phyloP scores from a whole-genome alignment of 495 filamentous ascomycete species.

The Saxispiralis lemnorum region DNA sequence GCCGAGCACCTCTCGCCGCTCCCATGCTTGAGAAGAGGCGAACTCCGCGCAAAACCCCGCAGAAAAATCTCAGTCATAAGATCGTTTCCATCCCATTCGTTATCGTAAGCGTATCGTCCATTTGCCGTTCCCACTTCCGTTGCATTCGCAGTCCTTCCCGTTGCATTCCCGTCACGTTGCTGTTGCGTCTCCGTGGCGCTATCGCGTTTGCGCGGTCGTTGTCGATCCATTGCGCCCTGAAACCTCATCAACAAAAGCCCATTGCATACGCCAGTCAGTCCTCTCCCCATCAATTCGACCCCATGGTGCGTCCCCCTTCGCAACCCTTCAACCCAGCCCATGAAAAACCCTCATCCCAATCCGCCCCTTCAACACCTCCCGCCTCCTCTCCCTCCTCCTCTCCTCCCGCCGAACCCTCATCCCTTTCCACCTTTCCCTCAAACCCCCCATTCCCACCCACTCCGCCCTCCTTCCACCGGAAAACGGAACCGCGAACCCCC shows the following conservation, averaged over 20 bases:
- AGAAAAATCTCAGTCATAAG: no score
- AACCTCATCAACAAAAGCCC: not conserved
- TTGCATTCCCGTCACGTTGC: no score
- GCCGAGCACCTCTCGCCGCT: no score
- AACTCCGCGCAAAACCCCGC: no score
- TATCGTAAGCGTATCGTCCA: no score
- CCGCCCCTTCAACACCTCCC: constrained; percentile 45
- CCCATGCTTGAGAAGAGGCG: no score
- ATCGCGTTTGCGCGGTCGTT: no score
- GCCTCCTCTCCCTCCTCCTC: constrained; percentile 39
- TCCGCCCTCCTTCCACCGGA: constrained; percentile 31
- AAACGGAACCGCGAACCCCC: constrained; percentile 2
- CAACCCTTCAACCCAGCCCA: not conserved
- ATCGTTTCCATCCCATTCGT: no score
- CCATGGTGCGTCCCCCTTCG: not conserved
- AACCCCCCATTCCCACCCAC: constrained; percentile 9
- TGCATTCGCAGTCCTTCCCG: no score
- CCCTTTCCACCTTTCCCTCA: constrained; percentile 30
- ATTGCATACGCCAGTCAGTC: not conserved
- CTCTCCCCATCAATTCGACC: not conserved
- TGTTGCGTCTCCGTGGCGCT: no score
- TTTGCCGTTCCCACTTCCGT: no score
- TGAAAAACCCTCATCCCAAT: constrained; percentile 30
- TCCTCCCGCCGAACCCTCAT: constrained; percentile 42
- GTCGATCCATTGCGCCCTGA: no score